Evolutionary conservation across 805 yeast genomes (phyloP).

Genomic region (Danielia reshetovae): DNA sequence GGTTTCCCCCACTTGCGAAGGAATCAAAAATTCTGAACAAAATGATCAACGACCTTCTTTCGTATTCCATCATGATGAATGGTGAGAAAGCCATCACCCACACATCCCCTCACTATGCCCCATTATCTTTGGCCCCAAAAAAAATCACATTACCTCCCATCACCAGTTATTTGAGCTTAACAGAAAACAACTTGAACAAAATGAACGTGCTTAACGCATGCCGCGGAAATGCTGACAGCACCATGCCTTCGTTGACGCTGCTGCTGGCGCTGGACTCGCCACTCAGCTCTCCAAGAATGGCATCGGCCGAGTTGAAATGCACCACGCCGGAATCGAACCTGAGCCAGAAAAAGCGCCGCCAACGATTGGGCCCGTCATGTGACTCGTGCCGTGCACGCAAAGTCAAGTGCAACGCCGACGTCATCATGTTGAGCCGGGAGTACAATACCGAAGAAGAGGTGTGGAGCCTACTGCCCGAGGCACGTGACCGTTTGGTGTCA

Average conservation of each 20-base stretch:
- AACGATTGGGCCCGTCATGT: constrained; percentile 72
- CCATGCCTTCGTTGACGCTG: constrained; percentile 17
- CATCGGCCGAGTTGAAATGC: constrained; percentile 1
- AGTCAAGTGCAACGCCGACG: constrained; percentile 70
- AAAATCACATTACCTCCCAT: constrained; percentile 15
- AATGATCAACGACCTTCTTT: constrained; percentile 27
- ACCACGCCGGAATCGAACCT: constrained; percentile 2
- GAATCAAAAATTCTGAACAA: background rate
- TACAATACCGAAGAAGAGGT: constrained; percentile 9
- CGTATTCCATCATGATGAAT: constrained; percentile 37
- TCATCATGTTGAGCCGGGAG: constrained; percentile 34
- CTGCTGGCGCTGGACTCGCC: constrained; percentile 19
- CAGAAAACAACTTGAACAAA: constrained; percentile 18
- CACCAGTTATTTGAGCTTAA: constrained; percentile 12
- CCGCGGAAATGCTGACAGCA: constrained; percentile 4
- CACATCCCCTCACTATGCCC: constrained; percentile 15
- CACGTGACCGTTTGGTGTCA: constrained; percentile 8
- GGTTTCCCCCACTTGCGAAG: background rate
- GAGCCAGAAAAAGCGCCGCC: constrained; percentile 41
- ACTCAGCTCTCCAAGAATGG: constrained; percentile 14
- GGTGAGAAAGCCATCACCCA: constrained; percentile 19
- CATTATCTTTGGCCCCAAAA: constrained; percentile 5
- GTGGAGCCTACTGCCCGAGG: constrained; percentile 7
- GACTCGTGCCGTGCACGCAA: constrained; percentile 66
- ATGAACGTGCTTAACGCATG: constrained; percentile 11